Evolutionary conservation across 2,329 filamentous ascomycete genomes (phyloP).

Genomic region (Hymenoscyphus fructigenus): DNA sequence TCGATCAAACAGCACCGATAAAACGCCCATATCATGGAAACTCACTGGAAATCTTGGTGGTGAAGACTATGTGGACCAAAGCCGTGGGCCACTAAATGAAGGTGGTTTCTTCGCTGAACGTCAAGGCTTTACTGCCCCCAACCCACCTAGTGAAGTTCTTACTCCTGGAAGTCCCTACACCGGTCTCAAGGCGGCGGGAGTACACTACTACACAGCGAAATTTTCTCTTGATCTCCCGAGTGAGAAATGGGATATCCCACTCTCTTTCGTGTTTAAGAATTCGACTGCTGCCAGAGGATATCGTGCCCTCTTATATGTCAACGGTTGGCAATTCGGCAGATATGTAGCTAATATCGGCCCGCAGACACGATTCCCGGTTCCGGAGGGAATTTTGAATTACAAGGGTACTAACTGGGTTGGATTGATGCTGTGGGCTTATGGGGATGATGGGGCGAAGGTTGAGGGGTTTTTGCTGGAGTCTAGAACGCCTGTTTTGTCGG

Average conservation of each 20-base stretch:
- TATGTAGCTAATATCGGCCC: constrained; percentile 69
- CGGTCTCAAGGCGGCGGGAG: constrained; percentile 42
- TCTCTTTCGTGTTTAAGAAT: constrained; percentile 46
- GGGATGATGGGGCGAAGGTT: background rate
- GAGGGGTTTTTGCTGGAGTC: background rate
- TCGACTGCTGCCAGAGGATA: constrained; percentile 42
- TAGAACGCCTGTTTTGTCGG: background rate
- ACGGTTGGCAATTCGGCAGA: constrained; percentile 71
- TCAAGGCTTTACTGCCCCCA: constrained; percentile 60
- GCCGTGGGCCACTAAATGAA: constrained; percentile 65
- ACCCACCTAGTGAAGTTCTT: constrained; percentile 49
- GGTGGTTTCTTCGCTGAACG: constrained; percentile 63
- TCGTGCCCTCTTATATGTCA: constrained; percentile 66
- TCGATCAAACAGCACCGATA: constrained; percentile 38
- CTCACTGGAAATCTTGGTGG: constrained; percentile 67
- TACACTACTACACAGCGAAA: constrained; percentile 56
- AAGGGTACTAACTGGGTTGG: background rate
- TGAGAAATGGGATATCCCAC: constrained; percentile 55
- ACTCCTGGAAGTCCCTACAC: constrained; percentile 41
- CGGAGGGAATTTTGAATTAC: constrained; percentile 43
- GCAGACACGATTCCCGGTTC: constrained; percentile 68
- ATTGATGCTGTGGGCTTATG: background rate
- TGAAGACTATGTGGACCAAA: constrained; percentile 58
- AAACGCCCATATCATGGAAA: constrained; percentile 58
- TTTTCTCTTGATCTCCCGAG: constrained; percentile 53